A percentile compares a stretch with the other conserved stretches of the same genome.
These are phyloP conservation scores for Mrakia blollopis DNA, from an alignment of 768 basidiomycete species.

Conservation along the genomic window DNA sequence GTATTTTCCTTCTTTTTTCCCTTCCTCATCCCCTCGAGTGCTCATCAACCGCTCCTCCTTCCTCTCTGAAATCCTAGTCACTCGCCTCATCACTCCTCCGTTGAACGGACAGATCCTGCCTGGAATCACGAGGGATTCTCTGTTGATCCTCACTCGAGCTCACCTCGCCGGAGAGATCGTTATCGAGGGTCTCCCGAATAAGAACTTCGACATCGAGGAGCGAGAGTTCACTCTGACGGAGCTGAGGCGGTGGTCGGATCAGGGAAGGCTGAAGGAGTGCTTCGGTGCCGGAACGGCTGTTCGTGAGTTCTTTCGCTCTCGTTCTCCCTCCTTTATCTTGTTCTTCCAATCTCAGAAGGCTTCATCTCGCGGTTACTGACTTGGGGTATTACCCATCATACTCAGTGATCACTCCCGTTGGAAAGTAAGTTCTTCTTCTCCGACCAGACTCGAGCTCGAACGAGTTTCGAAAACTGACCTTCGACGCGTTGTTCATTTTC, in stretches of 20 bases:
- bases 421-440: too few species aligned
- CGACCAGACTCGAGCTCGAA: too few species aligned
- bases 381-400: too few species aligned
- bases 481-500: background rate
- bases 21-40: background rate
- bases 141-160: conserved; percentile 63
- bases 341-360: background rate
- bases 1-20: background rate
- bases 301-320: conserved; percentile 37
- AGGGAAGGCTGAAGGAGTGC: conserved; percentile 67
- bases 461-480: conserved; percentile 56
- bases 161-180: conserved; percentile 51
- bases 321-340: background rate
- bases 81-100: conserved; percentile 23
- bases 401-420: too few species aligned
- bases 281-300: conserved; percentile 76
- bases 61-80: background rate
- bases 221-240: conserved; percentile 57
- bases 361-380: too few species aligned
- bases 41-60: too few species aligned
- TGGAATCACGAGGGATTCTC: conserved; percentile 37
- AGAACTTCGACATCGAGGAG: conserved; percentile 54
- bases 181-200: conserved; percentile 46
- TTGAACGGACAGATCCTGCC: conserved; percentile 29
- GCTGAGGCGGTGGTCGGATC: conserved; percentile 49